Percentiles rank a stretch among this genome's conserved stretches.
phyloP scores from a whole-genome alignment of 352 stramenopile species.

The Albugo laibachii region DNA sequence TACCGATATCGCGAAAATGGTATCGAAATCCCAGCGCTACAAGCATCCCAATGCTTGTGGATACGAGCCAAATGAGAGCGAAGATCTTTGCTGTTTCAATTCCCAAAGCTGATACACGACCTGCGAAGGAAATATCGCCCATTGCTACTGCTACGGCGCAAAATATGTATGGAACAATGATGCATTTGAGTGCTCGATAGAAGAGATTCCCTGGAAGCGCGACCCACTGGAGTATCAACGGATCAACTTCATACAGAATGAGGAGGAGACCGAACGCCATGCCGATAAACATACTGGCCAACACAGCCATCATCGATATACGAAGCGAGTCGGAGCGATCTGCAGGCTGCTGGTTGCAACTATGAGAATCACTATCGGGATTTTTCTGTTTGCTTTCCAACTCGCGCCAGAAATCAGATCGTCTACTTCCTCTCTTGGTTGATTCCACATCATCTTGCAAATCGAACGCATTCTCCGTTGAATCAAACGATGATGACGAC shows the following conservation, averaged over 20 bases:
- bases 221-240: slow-evolving; percentile 12
- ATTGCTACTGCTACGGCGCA: slow-evolving; percentile 15
- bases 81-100: slow-evolving; percentile 47
- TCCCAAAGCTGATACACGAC: slow-evolving; percentile 31
- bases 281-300: slow-evolving; percentile 9
- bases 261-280: slow-evolving; percentile 14
- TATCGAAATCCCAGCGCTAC: slow-evolving; percentile 34
- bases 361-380: too few relatives aligned
- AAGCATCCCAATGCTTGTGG: slow-evolving; percentile 23
- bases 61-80: slow-evolving; percentile 25
- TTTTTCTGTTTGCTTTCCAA: too few relatives aligned
- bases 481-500: too few relatives aligned
- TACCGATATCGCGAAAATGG: slow-evolving; percentile 19
- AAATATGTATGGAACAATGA: slow-evolving; percentile 23
- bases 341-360: too few relatives aligned
- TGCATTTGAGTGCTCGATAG: slow-evolving; percentile 23
- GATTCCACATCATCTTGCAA: too few relatives aligned
- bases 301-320: slow-evolving; percentile 24
- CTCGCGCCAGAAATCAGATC: too few relatives aligned
- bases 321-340: too few relatives aligned
- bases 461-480: too few relatives aligned
- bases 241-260: slow-evolving; percentile 5
- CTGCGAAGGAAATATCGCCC: slow-evolving; percentile 14
- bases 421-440: too few relatives aligned
- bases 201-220: slow-evolving; percentile 16